These are phyloP conservation scores for Capsella bursapastoris DNA, from an alignment of 345 rosid species.

Conservation along the genomic window DNA sequence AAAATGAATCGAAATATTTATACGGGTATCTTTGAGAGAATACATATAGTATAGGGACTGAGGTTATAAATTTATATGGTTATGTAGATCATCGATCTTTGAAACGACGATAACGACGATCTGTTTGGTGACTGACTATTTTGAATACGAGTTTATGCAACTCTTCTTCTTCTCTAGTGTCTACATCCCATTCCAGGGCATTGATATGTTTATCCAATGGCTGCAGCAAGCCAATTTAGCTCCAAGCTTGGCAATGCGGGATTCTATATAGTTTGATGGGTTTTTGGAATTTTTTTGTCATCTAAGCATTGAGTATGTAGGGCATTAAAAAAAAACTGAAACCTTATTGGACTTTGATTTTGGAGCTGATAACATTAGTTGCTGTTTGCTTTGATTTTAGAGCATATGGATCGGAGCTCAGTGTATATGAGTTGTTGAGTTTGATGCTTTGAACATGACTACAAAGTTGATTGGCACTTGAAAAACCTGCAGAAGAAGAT, in stretches of 20 bases:
- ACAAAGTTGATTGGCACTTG: constrained; percentile 84
- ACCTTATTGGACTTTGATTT: not conserved
- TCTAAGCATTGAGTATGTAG: not conserved
- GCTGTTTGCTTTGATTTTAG: constrained; percentile 45
- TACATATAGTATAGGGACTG: constrained; percentile 16
- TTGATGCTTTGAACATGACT: constrained; percentile 65
- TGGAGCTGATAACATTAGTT: not conserved
- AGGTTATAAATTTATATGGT: not conserved
- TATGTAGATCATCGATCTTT: not conserved
- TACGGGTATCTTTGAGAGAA: not conserved
- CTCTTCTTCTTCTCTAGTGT: constrained; percentile 12
- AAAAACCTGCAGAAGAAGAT: constrained; percentile 68
- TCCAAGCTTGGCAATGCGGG: not conserved
- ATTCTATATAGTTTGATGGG: not conserved
- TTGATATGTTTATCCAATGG: constrained; percentile 26
- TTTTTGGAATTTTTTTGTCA: constrained; percentile 16
- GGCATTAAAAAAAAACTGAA: not conserved
- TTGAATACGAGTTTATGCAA: constrained; percentile 30
- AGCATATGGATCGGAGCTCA: constrained; percentile 71
- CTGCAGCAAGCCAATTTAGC: constrained; percentile 24
- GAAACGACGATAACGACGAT: constrained; percentile 65
- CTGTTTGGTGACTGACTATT: constrained; percentile 76
- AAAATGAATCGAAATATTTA: too few relatives aligned
- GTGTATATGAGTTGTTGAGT: constrained; percentile 68
- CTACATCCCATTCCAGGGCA: constrained; percentile 22